phyloP scores from a whole-genome alignment of 2,329 filamentous ascomycete species.

The Colletotrichum tanaceti region DNA sequence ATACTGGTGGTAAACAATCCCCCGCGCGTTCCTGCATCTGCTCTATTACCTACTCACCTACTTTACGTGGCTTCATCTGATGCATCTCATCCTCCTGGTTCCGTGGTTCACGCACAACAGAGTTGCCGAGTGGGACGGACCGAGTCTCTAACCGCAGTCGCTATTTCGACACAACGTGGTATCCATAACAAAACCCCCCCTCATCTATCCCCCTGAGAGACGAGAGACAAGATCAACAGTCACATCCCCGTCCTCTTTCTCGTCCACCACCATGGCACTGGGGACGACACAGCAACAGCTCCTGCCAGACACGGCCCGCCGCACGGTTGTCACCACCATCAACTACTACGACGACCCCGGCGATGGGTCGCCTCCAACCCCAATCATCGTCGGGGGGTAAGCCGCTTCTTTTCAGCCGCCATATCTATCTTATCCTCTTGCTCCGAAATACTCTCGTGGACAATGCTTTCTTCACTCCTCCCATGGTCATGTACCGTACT shows the following conservation, averaged over 20 bases:
- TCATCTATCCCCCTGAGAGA: background rate
- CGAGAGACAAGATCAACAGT: background rate
- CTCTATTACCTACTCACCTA: too few species aligned
- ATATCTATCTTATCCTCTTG: slow-evolving; percentile 2
- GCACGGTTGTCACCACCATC: slow-evolving; percentile 37
- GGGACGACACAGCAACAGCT: slow-evolving; percentile 10
- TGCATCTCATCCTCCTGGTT: background rate
- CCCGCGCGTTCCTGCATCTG: background rate
- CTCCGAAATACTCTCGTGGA: background rate
- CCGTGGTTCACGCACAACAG: background rate
- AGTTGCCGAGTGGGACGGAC: slow-evolving; percentile 15
- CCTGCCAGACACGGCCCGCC: slow-evolving; percentile 13
- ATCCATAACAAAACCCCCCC: too few species aligned
- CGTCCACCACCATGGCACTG: slow-evolving; percentile 6
- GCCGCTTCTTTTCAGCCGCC: slow-evolving; percentile 27
- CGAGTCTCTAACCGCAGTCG: background rate
- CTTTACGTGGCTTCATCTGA: slow-evolving; percentile 15
- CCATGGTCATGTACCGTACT: slow-evolving; percentile 14
- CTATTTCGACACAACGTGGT: background rate
- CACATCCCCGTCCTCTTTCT: too few species aligned
- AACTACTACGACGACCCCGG: slow-evolving; percentile 43
- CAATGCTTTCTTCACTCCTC: too few species aligned
- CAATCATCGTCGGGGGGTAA: slow-evolving; percentile 42
- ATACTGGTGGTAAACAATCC: too few species aligned
- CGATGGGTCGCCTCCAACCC: slow-evolving; percentile 41